A percentile compares a stretch with the other conserved stretches of the same genome.
These are phyloP conservation scores for Termitomyces sp. DNA, from an alignment of 768 basidiomycete genomes.

Conservation along the genomic window DNA sequence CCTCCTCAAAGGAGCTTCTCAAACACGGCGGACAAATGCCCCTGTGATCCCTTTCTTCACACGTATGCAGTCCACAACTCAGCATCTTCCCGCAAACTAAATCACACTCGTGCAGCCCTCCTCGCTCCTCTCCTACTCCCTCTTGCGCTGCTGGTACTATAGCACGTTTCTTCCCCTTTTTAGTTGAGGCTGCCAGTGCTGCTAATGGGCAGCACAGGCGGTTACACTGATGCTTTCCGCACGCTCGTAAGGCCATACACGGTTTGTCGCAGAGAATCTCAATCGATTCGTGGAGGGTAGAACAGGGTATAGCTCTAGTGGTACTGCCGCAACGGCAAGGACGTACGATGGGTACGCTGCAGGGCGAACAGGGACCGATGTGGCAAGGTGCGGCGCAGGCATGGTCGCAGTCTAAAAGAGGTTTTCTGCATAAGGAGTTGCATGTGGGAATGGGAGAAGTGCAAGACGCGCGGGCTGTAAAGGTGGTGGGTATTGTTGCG, in stretches of 20 bases:
- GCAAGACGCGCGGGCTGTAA: conserved; percentile 49
- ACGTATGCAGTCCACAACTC: conserved; percentile 72
- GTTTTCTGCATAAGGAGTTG: conserved; percentile 56
- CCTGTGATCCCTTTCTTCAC: conserved; percentile 76
- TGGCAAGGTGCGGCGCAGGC: conserved; percentile 70
- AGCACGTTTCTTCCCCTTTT: conserved; percentile 59
- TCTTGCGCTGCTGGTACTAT: conserved; percentile 14
- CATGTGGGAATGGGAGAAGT: conserved; percentile 81
- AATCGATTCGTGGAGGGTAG: conserved; percentile 29
- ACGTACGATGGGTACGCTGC: conserved; percentile 57
- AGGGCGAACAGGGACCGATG: conserved; percentile 74
- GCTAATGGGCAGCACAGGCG: conserved; percentile 89
- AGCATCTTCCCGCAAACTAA: conserved; percentile 70
- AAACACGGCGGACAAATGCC: conserved; percentile 81
- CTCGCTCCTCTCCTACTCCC: conserved; percentile 49
- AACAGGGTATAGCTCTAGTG: conserved; percentile 50
- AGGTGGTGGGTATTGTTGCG: conserved; percentile 25
- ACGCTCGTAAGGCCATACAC: conserved; percentile 73
- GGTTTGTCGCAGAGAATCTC: conserved; percentile 78
- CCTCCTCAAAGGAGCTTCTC: conserved; percentile 90
- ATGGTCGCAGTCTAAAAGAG: conserved; percentile 65
- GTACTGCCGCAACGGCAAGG: conserved; percentile 87
- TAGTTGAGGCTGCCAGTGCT: conserved; percentile 37
- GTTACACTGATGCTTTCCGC: conserved; percentile 83
- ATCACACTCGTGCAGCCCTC: conserved; percentile 81